Evolutionary conservation across 768 basidiomycete species (phyloP).

Genomic region (Boletus vinaceobasis): DNA sequence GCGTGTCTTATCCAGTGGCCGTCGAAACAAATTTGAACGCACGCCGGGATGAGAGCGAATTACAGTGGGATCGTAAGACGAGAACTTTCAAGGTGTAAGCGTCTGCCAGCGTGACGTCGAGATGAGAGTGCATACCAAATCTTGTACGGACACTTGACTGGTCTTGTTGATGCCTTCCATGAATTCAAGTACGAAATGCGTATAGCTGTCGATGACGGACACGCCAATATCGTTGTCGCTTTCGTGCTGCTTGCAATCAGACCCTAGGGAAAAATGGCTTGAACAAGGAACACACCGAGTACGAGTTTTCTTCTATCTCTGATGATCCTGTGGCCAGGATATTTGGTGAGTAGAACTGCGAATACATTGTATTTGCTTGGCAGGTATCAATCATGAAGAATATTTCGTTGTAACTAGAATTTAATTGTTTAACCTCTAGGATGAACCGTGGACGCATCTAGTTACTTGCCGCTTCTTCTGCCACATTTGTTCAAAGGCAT

Average conservation of each 20-base stretch:
- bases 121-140: slow-evolving; percentile 58
- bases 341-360: slow-evolving; percentile 89
- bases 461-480: slow-evolving; percentile 79
- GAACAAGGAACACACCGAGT: slow-evolving; percentile 62
- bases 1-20: slow-evolving; percentile 56
- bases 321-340: slow-evolving; percentile 90
- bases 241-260: slow-evolving; percentile 58
- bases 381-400: slow-evolving; percentile 99
- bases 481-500: slow-evolving; percentile 98
- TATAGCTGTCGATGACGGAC: slow-evolving; percentile 92
- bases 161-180: slow-evolving; percentile 95
- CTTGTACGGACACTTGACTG: slow-evolving; percentile 70
- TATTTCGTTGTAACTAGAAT: slow-evolving; percentile 78
- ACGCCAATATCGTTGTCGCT: slow-evolving; percentile 94
- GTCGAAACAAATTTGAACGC: slow-evolving; percentile 74
- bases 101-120: background rate
- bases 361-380: slow-evolving; percentile 95
- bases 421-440: slow-evolving; percentile 31
- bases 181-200: slow-evolving; percentile 86
- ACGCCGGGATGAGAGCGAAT: slow-evolving; percentile 90
- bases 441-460: background rate
- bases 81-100: slow-evolving; percentile 55
- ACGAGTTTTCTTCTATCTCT: slow-evolving; percentile 82
- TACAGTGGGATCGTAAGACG: slow-evolving; percentile 65
- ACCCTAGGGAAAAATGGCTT: background rate